phyloP scores from a whole-genome alignment of 2,329 filamentous ascomycete species.

The Dichotomopilus funicola region DNA sequence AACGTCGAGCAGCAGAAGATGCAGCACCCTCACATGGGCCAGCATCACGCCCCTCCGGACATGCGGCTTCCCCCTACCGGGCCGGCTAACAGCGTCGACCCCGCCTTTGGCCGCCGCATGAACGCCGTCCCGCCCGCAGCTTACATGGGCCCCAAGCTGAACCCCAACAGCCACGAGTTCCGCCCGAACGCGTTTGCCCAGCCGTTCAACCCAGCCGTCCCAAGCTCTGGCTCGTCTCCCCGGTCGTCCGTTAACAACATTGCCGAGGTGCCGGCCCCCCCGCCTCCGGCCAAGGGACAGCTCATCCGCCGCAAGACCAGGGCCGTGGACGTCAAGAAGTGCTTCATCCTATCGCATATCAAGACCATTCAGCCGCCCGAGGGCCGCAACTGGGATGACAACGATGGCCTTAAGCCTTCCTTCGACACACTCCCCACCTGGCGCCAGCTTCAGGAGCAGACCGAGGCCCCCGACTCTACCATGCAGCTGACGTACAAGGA shows the following conservation, averaged over 20 bases:
- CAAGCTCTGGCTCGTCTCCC: slow-evolving; percentile 68
- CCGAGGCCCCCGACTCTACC: slow-evolving; percentile 60
- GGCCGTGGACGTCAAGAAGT: slow-evolving; percentile 65
- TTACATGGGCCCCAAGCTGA: slow-evolving; percentile 51
- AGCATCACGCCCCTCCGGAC: slow-evolving; percentile 27
- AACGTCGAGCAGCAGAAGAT: slow-evolving; percentile 47
- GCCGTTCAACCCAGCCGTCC: slow-evolving; percentile 68
- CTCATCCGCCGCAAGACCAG: slow-evolving; percentile 66
- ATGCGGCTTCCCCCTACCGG: slow-evolving; percentile 65
- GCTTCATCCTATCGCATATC: slow-evolving; percentile 47
- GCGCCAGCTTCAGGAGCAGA: slow-evolving; percentile 63
- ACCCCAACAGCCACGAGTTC: slow-evolving; percentile 69
- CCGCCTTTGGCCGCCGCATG: slow-evolving; percentile 47
- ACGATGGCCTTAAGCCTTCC: slow-evolving; percentile 75
- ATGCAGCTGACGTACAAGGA: slow-evolving; percentile 66
- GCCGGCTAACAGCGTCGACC: slow-evolving; percentile 53
- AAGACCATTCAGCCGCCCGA: slow-evolving; percentile 47
- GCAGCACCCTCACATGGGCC: slow-evolving; percentile 28
- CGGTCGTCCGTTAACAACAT: slow-evolving; percentile 51
- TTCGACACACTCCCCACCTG: slow-evolving; percentile 83
- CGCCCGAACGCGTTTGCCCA: slow-evolving; percentile 75
- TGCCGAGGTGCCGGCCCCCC: slow-evolving; percentile 29
- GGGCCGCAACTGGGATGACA: slow-evolving; percentile 61
- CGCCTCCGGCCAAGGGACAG: slow-evolving; percentile 36
- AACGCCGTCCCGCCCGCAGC: slow-evolving; percentile 39